phyloP scores from a whole-genome alignment of 169 alveolate genomes.

The Neospora caninum region DNA sequence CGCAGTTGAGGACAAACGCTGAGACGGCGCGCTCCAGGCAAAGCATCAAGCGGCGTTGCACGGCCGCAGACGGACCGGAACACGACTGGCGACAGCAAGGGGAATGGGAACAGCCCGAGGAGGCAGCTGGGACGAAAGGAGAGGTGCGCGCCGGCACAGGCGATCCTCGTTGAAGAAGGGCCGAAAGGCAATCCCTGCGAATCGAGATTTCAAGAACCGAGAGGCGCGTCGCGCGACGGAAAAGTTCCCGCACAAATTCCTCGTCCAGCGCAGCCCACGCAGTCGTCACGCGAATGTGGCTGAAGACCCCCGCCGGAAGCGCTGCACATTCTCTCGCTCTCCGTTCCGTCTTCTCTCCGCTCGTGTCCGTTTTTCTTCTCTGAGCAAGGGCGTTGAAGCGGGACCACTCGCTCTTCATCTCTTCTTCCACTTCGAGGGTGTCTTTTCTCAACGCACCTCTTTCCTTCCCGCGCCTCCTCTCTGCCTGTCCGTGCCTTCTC shows the following conservation, averaged over 20 bases:
- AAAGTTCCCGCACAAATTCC: background rate
- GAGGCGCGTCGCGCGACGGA: background rate
- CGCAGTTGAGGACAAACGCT: background rate
- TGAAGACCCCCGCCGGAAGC: background rate
- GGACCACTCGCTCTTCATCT: background rate
- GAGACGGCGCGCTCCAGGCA: background rate
- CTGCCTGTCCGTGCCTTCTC: background rate
- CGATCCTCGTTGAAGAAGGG: background rate
- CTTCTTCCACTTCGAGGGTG: background rate
- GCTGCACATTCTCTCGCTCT: background rate
- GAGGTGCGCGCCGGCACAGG: background rate
- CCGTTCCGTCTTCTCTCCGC: background rate
- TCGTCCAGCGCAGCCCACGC: background rate
- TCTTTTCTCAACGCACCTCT: background rate
- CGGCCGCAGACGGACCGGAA: background rate
- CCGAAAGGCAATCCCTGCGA: background rate
- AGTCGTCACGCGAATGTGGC: conserved; percentile 24
- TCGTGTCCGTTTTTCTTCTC: background rate
- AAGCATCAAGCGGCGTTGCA: background rate
- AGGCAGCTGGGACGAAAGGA: background rate
- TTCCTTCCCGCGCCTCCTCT: background rate
- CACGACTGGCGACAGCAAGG: background rate
- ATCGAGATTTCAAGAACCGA: background rate
- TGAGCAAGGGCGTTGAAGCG: background rate
- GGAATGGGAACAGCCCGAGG: background rate